Percentiles rank a stretch among this genome's conserved stretches.
Conservation (phyloP, 352 stramenopile species). For the Phytophthora uliginosa region DNA sequence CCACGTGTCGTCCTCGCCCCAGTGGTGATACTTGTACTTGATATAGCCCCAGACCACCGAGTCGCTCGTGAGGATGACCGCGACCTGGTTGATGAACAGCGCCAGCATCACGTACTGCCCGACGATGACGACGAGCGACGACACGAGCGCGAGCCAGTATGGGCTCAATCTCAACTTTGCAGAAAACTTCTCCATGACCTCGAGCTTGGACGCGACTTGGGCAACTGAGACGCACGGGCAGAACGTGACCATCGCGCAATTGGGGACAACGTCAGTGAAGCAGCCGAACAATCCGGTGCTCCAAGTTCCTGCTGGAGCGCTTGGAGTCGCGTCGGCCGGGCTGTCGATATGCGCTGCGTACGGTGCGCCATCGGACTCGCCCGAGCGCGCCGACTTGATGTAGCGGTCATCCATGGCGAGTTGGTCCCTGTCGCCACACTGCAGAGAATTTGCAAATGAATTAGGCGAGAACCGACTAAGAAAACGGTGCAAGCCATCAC, state of each 20-base stretch:
- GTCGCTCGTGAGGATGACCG: constrained; percentile 30
- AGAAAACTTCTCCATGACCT: constrained; percentile 38
- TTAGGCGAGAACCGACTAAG: background rate
- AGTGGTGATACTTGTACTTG: constrained; percentile 44
- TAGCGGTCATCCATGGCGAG: constrained; percentile 24
- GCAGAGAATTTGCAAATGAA: constrained; percentile 21
- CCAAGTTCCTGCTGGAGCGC: constrained; percentile 25
- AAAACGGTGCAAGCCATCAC: background rate
- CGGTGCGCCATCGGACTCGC: constrained; percentile 11
- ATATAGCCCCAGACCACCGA: constrained; percentile 36
- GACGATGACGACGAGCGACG: constrained; percentile 28
- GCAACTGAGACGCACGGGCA: constrained; percentile 50
- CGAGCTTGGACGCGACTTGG: constrained; percentile 44
- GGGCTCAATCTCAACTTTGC: constrained; percentile 24
- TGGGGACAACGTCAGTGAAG: constrained; percentile 48
- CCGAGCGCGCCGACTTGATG: constrained; percentile 29
- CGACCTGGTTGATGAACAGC: constrained; percentile 36
- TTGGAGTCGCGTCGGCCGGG: background rate
- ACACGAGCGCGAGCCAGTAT: constrained; percentile 32
- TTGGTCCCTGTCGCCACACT: background rate
- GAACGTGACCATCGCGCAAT: constrained; percentile 49
- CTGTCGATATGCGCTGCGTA: constrained; percentile 26
- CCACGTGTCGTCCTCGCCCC: constrained; percentile 33
- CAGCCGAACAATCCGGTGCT: constrained; percentile 42
- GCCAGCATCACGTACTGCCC: constrained; percentile 33